Conservation (phyloP, 805 yeast genomes). For the Saturnispora diversa region DNA sequence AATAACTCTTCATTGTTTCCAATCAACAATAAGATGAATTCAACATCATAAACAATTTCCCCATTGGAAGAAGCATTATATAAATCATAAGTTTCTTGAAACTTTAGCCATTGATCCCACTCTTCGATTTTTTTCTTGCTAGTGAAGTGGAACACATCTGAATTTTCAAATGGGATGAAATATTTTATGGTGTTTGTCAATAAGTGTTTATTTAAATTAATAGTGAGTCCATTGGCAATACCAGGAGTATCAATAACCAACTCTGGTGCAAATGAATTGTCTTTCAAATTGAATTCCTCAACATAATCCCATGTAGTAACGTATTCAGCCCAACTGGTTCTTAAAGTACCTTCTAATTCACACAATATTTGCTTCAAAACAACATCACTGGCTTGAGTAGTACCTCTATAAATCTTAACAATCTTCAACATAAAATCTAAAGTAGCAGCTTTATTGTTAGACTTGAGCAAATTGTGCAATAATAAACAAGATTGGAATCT, state of each 20-base stretch:
- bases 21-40: slow-evolving; percentile 54
- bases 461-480: slow-evolving; percentile 41
- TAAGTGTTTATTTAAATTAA: slow-evolving; percentile 43
- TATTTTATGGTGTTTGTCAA: slow-evolving; percentile 41
- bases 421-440: slow-evolving; percentile 41
- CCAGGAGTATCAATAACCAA: slow-evolving; percentile 38
- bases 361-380: slow-evolving; percentile 49
- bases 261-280: slow-evolving; percentile 40
- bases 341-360: slow-evolving; percentile 44
- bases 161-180: slow-evolving; percentile 20
- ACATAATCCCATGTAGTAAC: slow-evolving; percentile 56
- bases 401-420: slow-evolving; percentile 53
- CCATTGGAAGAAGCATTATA: slow-evolving; percentile 13
- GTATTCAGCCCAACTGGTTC: slow-evolving; percentile 54
- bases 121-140: slow-evolving; percentile 10
- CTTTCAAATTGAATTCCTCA: slow-evolving; percentile 31
- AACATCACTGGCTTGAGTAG: slow-evolving; percentile 51
- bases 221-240: slow-evolving; percentile 34
- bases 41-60: slow-evolving; percentile 50
- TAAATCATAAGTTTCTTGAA: slow-evolving; percentile 26
- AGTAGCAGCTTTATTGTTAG: slow-evolving; percentile 41
- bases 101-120: slow-evolving; percentile 20
- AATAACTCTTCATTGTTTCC: slow-evolving; percentile 61
- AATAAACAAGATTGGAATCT: slow-evolving; percentile 40
- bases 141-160: not conserved